These are phyloP conservation scores for Dillenia turbinata DNA, from an alignment of 164 flowering plant species.

Conservation along the genomic window DNA sequence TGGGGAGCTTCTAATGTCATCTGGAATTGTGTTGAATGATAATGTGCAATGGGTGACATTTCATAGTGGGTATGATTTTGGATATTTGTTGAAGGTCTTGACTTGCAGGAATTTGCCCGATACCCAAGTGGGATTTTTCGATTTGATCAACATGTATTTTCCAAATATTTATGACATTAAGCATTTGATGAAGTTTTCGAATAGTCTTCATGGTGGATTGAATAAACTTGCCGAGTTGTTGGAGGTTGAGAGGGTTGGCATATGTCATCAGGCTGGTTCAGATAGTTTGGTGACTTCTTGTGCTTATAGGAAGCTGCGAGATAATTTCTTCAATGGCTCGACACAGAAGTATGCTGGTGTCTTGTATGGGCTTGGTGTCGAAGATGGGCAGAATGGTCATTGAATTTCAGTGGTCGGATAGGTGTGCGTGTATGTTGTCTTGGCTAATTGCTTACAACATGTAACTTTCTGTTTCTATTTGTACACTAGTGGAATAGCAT, in stretches of 20 bases:
- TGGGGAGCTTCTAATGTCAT: constrained; percentile 55
- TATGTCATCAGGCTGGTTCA: constrained; percentile 55
- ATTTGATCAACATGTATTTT: constrained; percentile 38
- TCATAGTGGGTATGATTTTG: constrained; percentile 47
- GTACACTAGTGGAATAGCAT: too few relatives aligned
- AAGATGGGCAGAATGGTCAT: constrained; percentile 33
- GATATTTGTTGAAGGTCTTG: constrained; percentile 43
- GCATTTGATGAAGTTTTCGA: constrained; percentile 62
- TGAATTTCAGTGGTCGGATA: constrained; percentile 3
- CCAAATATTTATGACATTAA: constrained; percentile 51
- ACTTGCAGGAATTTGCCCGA: constrained; percentile 42
- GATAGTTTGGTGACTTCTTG: constrained; percentile 52
- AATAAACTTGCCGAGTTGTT: constrained; percentile 54
- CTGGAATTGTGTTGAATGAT: constrained; percentile 44
- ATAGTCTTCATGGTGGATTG: constrained; percentile 53
- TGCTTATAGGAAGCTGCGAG: constrained; percentile 50
- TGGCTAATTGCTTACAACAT: too few relatives aligned
- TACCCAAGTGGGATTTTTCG: constrained; percentile 39
- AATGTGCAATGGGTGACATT: constrained; percentile 42
- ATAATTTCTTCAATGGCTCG: constrained; percentile 37
- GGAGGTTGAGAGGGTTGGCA: constrained; percentile 54
- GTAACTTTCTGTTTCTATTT: too few relatives aligned
- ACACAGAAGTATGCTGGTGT: constrained; percentile 49
- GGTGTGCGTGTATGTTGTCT: too few relatives aligned
- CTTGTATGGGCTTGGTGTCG: constrained; percentile 48